Evolutionary conservation across 1,284 basidiomycete genomes (phyloP), one percentile per base, ranked within the genome.

Genomic region (Coniferiporia sulphurascens): DNA sequence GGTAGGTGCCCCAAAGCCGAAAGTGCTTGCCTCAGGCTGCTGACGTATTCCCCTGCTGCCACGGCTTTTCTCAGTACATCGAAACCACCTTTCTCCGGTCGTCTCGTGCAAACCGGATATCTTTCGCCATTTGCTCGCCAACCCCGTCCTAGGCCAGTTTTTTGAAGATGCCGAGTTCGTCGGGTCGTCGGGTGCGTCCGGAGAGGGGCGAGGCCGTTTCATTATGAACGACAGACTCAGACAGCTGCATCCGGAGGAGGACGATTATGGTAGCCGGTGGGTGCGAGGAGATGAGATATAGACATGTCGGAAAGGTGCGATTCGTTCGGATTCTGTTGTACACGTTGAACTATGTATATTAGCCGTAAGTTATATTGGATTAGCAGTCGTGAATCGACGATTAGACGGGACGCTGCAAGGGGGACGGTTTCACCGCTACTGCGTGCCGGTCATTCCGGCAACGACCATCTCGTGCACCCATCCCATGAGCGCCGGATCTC

Each of bases 391-490:
- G 27, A 27, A 27, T 27, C 27, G 5, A 27, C 5, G 27, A 27
- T 27, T 27, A 27, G 27, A 3, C 27, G 27, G n/a, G n/a, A 27
- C 2, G 27, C 27, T 27, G 5, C 27, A 27, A 5, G 27, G 27
- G 27, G 27, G 27, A 43, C n/a, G n/a, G n/a, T 2, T 7, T 7
- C 41, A 43, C 41, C 41, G 41, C 41, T 43, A 27, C 27, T 27
- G 15, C 13, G 49, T 50, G 19, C 44, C 15, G 12, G 19, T 46
- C 63, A 35, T 54, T 15, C 73, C 80, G 34, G 83, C 82, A 63
- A 88, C 84, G 15, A 88, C 75, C 87, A 92, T 92, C 74, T 91
- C 90, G 19, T 77, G 76, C 46, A 92, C 78, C 89, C 89, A 92
- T 21, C 79, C 76, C 79, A 84, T 86, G 64, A 92, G 74, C 1